Base-by-base conservation (phyloP, 495 filamentous ascomycete species). In the Acidomyces sp. region DNA sequence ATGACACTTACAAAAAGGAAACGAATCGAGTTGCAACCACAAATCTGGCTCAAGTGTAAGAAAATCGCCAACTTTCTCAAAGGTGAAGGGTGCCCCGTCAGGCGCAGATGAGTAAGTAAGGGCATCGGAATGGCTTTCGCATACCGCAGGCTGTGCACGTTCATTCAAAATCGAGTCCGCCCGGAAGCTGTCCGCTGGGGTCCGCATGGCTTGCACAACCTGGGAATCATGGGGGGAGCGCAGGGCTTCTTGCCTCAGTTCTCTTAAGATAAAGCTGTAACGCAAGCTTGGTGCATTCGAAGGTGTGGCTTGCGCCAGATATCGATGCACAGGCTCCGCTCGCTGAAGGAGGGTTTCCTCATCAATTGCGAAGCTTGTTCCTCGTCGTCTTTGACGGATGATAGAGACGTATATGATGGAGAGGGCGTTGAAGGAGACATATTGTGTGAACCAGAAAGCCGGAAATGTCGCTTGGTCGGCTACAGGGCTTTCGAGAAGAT, bases 261-360 rank as follows among this genome's bases (percentile, higher is more conserved):
- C 68, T 26, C 65, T 63, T 10, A 72, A 51, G 16, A 72, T 68
- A 28, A 68, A 66, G 34, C 64, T 60, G 41, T 70, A 72, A n/a
- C 67, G 57, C 5, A 67, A 61, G 53, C 66, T 70, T 0, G 68
- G 67, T 19, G 65, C 68, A 26, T 72, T 69, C 39, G 60, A 61
- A 19, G 62, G 57, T 1, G 64, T 68, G 6, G 65, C 68, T 41
- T 66, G 58, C 2, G 65, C 68, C 27, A 72, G 58, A 44, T 69
- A 62, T 37, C 58, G 57, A 41, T 70, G 67, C 34, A 66, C 68
- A 10, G 46, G 32, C 28, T 69, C 64, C 21, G 66, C 67, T 12
- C 13, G 9, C 6, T 17, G 12, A 6, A 39, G 27, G 11, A 50
- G 36, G 15, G 23, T 37, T 13, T 35, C 15, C 24, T 45, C 47